phyloP scores from a whole-genome alignment of 2,329 filamentous ascomycete species.

The Colletotrichum incanum region DNA sequence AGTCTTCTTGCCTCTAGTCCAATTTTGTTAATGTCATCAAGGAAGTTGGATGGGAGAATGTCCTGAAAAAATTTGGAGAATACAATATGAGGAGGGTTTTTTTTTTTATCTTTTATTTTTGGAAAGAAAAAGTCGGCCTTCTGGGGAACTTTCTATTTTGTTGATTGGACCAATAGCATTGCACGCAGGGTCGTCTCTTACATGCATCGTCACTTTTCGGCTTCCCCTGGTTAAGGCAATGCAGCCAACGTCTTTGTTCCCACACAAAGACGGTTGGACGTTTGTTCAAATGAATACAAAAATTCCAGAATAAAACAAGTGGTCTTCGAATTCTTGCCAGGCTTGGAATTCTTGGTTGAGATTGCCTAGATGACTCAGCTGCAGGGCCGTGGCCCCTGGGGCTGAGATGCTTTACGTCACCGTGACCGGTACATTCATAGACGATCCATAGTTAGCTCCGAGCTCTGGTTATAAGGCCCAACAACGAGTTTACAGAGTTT shows the following conservation, averaged over 20 bases:
- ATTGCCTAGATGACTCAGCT: slow-evolving; percentile 5
- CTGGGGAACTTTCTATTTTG: too few relatives aligned
- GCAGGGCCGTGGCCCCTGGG: background rate
- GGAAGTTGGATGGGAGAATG: too few relatives aligned
- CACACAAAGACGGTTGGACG: background rate
- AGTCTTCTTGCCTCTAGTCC: too few relatives aligned
- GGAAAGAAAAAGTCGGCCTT: background rate
- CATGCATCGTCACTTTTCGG: background rate
- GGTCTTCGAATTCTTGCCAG: background rate
- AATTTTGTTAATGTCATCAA: too few relatives aligned
- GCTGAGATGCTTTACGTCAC: slow-evolving; percentile 24
- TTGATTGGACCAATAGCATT: background rate
- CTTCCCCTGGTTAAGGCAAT: background rate
- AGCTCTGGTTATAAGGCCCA: background rate
- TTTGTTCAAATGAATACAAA: background rate
- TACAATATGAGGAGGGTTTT: too few relatives aligned
- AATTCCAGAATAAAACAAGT: background rate
- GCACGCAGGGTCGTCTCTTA: background rate
- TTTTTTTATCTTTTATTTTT: too few relatives aligned
- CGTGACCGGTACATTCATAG: slow-evolving; percentile 12
- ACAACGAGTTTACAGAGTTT: too few relatives aligned
- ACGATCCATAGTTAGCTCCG: slow-evolving; percentile 16
- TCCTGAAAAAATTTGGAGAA: too few relatives aligned
- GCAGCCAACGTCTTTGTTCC: background rate
- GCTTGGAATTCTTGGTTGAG: background rate